A percentile compares a stretch with the other conserved stretches of the same genome.
Conservation (phyloP, 345 rosid genomes). For the Acer yangbiense region DNA sequence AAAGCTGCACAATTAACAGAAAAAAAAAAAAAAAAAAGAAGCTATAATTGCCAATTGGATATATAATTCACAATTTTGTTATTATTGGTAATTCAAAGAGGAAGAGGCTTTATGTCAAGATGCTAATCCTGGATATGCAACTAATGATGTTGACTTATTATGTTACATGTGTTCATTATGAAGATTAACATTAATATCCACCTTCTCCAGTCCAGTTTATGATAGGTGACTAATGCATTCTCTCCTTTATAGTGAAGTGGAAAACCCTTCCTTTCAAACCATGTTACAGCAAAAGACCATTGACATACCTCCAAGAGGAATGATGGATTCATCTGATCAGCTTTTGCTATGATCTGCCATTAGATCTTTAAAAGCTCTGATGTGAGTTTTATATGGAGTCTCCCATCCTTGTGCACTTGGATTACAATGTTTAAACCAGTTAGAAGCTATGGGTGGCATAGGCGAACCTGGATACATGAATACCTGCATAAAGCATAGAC, state of each 20-base stretch:
- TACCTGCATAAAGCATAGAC: slow-evolving; percentile 13
- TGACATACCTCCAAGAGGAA: too few relatives aligned
- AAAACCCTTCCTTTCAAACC: too few relatives aligned
- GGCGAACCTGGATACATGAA: slow-evolving; percentile 20
- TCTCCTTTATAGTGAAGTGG: too few relatives aligned
- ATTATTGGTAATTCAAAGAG: background rate
- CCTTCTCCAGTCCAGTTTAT: too few relatives aligned
- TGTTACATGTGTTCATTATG: too few relatives aligned
- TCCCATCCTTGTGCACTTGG: slow-evolving; percentile 22
- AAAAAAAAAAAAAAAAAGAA: background rate
- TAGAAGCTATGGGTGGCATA: slow-evolving; percentile 10
- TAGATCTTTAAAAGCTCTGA: slow-evolving; percentile 18
- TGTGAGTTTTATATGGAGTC: slow-evolving; percentile 17
- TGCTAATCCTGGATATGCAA: background rate
- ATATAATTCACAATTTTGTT: background rate
- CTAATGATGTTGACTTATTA: too few relatives aligned
- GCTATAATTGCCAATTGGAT: background rate
- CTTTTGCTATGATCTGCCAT: background rate
- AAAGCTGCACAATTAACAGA: background rate
- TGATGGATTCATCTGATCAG: background rate
- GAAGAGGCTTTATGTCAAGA: background rate
- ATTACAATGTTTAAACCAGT: slow-evolving; percentile 17
- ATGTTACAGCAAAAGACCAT: too few relatives aligned
- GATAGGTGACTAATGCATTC: too few relatives aligned
- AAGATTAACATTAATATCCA: too few relatives aligned